Base-by-base conservation (phyloP, 352 stramenopile species). In the Globisporangium viniferum region DNA sequence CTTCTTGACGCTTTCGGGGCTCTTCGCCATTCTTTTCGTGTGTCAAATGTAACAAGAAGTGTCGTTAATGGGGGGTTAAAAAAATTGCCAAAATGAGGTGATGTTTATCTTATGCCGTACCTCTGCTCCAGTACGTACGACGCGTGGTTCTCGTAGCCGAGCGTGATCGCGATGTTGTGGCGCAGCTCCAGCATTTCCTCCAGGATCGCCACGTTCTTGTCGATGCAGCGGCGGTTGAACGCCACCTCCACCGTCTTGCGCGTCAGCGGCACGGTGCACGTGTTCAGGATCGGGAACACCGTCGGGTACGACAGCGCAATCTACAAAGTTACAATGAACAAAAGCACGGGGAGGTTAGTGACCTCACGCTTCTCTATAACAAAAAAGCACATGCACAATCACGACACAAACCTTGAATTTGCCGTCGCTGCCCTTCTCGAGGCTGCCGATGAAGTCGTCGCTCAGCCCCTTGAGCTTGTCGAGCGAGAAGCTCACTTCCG, bases 201-300 rank as follows among this genome's bases (percentile, higher is more conserved):
- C 5, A 97, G 75, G 24, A 96, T 86, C 49, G 86, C 79, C 33
- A 91, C 77, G 63, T 97, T 96, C 41, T 74, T 84, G 66, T 92
- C 86, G 61, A 93, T 87, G 73, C 90, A 97, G 41, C 85, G 82
- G 62, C 87, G 81, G 66, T 96, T 93, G 68, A 94, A 90, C 22
- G 87, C 88, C 10, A 88, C 82, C 39, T 88, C 77, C 1, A 97
- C 89, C 35, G 80, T 73, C 66, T 92, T 90, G 35, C 91, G 89
- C 49, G 91, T 97, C 27, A 84, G 82, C 59, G 87, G 78, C 4
- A 97, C 87, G 3, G 81, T 87, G 75, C 91, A 97, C 36, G 80
- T 94, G 67, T 91, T 90, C 46, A 95, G 81, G 64, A 97, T 95
- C 15, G 90, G 88, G 68, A 96, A 96, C 41, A 97, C 89, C 1